These are phyloP conservation scores for Salisapilia sapeloensis DNA, from an alignment of 352 stramenopile species.

Conservation along the genomic window DNA sequence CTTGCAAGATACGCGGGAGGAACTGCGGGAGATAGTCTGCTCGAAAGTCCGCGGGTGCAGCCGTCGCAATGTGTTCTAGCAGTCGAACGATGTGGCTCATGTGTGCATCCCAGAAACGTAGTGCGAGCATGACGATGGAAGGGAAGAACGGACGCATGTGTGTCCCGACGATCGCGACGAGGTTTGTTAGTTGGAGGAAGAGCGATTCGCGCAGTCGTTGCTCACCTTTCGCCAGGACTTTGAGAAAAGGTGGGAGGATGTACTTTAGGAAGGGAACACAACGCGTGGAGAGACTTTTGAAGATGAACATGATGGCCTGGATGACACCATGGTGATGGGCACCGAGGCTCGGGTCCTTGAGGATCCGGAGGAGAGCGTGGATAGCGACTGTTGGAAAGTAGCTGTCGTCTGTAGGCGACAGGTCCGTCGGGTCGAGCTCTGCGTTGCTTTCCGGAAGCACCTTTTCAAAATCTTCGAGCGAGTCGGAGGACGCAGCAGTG, in stretches of 20 bases:
- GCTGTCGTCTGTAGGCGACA: constrained; percentile 72
- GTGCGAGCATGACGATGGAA: constrained; percentile 91
- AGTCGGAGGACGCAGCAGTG: constrained; percentile 2
- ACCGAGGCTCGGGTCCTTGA: constrained; percentile 90
- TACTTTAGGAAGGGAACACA: constrained; percentile 94
- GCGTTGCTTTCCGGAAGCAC: constrained; percentile 38
- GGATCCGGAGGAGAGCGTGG: constrained; percentile 90
- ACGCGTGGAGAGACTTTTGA: constrained; percentile 90
- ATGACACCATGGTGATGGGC: constrained; percentile 94
- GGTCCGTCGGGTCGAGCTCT: constrained; percentile 40
- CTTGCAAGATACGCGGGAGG: constrained; percentile 76
- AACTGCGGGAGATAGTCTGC: constrained; percentile 77
- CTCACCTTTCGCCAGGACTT: constrained; percentile 84
- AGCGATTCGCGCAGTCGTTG: constrained; percentile 88
- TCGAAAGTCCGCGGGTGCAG: constrained; percentile 60
- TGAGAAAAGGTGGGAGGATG: constrained; percentile 95
- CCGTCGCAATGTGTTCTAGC: constrained; percentile 82
- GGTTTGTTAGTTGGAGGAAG: constrained; percentile 91
- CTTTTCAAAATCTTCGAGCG: constrained; percentile 52
- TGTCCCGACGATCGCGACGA: constrained; percentile 91
- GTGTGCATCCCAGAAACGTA: constrained; percentile 94
- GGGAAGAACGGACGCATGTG: constrained; percentile 95
- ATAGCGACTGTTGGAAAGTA: constrained; percentile 98
- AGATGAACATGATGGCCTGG: constrained; percentile 98
- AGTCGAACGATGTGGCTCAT: constrained; percentile 91